Evolutionary conservation across 371 early-diverging fungal genomes (phyloP), one percentile per base, ranked within the genome.

Genomic region (Actinomucor elegans): DNA sequence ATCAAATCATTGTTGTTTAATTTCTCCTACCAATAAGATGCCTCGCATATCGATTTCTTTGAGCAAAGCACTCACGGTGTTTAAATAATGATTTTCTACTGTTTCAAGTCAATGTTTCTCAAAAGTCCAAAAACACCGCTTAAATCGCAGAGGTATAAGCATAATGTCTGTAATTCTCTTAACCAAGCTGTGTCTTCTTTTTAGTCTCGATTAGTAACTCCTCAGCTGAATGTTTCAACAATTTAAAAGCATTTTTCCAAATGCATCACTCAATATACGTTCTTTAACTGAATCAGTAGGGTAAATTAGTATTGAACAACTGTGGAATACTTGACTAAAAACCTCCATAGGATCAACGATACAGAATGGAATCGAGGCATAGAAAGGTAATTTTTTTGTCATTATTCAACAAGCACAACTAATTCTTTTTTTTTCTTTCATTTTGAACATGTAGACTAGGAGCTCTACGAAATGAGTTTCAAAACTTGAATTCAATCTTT

Each of bases 181-280:
- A n/a, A n/a, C n/a, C n/a, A n/a, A n/a, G n/a, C n/a, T n/a, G n/a
- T n/a, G n/a, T n/a, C n/a, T n/a, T n/a, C n/a, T n/a, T n/a, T n/a
- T n/a, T n/a, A n/a, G n/a, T n/a, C n/a, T n/a, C n/a, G n/a, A n/a
- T n/a, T n/a, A n/a, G n/a, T n/a, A n/a, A n/a, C n/a, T n/a, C n/a
- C n/a, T n/a, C n/a, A n/a, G n/a, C n/a, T n/a, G n/a, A 15, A 75
- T 75, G 75, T 75, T 75, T 65, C 69, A 71, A 28, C 75, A 75
- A 15, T 75, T 75, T 21, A 75, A 75, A 42, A 75, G 53, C 46
- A 71, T 71, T 15, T 60, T 75, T 17, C 75, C 75, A 14, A 65
- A 43, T 38, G 40, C 67, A 8, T 46, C 59, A n/a, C 28, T 63
- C 12, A 73, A 67, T 37, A 61, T 75, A 18, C 64, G 69, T n/a